Evolutionary conservation across 192 early-diverging fungal genomes (phyloP), one percentile per base, ranked within the genome.

Genomic region (Nowakowskiella sp.): DNA sequence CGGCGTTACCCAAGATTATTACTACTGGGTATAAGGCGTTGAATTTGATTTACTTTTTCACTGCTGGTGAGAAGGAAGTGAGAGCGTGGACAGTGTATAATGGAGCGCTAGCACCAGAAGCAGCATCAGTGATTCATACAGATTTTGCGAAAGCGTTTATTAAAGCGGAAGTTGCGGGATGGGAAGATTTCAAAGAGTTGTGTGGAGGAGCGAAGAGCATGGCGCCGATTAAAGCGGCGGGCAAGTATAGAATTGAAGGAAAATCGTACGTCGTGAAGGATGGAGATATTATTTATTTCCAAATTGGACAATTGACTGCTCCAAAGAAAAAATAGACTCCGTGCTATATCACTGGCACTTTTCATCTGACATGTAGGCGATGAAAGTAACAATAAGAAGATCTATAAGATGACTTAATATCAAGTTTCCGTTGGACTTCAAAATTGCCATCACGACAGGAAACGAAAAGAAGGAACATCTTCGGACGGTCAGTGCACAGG

Each of bases 11-110:
- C 71, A 90, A 89, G 71, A 92, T 98, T 57, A 88, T 96, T 53
- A 75, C 87, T 4, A 76, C 83, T n/a, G 94, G 94, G 48, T 98
- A 98, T 68, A 54, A 76, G 27, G 81, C 88, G 42, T 76, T 98
- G 51, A 73, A 85, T 48, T 70, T 98, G 25, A 80, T 86, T 64
- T 93, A 98, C 77, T 98, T 72, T 73, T 94, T 96, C 75, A 95
- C 93, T 28, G 89, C 81, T 43, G 92, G 94, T 31, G 82, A 78
- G 25, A 79, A 84, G 62, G 93, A 99, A 73, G 90, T 94, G 21
- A 77, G 89, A 44, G 89, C 89, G 27, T 97, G 91, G 91, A 93
- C 91, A 26, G 86, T 94, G 49, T 72, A 87, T 31, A 79, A 83
- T 61, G 74, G 77, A 28, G 77, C 82, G 39, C 87, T 88, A 70